These are phyloP conservation scores for Neonectria neomacrospora DNA, from an alignment of 2,329 filamentous ascomycete species.

Conservation along the genomic window DNA sequence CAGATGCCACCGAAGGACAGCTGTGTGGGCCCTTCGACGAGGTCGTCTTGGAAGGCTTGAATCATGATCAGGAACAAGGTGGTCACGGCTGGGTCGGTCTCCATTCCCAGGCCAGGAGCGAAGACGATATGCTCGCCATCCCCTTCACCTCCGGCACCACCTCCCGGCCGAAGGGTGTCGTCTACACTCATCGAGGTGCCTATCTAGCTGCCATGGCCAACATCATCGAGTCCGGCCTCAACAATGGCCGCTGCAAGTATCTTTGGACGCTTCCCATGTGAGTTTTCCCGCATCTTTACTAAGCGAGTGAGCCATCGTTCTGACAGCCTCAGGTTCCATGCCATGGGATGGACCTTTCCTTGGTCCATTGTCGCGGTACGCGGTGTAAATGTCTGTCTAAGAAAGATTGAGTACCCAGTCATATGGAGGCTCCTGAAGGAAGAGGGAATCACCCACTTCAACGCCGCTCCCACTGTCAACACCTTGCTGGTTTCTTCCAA, in stretches of 20 bases:
- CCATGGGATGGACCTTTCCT: conserved; percentile 85
- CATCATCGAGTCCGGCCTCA: conserved; percentile 88
- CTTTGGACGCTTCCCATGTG: conserved; percentile 95
- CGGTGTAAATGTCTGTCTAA: conserved; percentile 93
- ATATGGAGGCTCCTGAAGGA: conserved; percentile 92
- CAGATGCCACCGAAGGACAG: conserved; percentile 78
- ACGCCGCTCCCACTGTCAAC: conserved; percentile 95
- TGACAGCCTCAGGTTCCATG: conserved; percentile 65
- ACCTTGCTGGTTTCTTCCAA: conserved; percentile 86
- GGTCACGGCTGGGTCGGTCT: conserved; percentile 80
- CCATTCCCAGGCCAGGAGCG: conserved; percentile 74
- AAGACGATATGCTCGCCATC: conserved; percentile 85
- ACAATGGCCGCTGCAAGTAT: conserved; percentile 80
- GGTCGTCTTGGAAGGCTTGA: conserved; percentile 82
- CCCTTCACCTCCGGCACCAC: conserved; percentile 97
- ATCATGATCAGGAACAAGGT: conserved; percentile 74
- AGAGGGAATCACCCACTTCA: conserved; percentile 92
- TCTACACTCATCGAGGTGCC: conserved; percentile 87
- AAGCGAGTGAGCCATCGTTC: background rate
- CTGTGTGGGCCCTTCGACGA: conserved; percentile 84
- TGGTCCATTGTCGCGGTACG: conserved; percentile 94
- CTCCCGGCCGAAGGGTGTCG: conserved; percentile 89
- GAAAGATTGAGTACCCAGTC: conserved; percentile 93
- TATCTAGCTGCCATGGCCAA: conserved; percentile 90
- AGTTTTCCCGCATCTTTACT: conserved; percentile 52